Base-by-base conservation (phyloP, 1,139 yeast species). In the Williopsis jadinii region DNA sequence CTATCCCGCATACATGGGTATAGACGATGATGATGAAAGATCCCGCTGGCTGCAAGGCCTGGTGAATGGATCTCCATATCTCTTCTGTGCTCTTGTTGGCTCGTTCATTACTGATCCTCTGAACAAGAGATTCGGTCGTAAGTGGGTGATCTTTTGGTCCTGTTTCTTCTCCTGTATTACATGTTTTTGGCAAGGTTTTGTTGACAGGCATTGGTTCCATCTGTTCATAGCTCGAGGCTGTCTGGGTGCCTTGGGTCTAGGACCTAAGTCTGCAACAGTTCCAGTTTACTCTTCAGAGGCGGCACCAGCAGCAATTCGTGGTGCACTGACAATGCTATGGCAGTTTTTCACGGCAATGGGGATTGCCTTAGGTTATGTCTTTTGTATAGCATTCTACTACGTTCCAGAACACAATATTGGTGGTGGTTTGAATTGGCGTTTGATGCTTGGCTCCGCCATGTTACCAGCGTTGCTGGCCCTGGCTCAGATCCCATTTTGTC, bases 341-440 rank as follows among this genome's bases (percentile, higher is more conserved):
- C 95, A 85, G 64, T 75, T 83, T 60, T 84, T 84, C 74, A 85
- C 95, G 9, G 95, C 95, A 6, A 80, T 82, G 47, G 95, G 95
- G 55, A 84, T 85, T 54, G 82, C 83, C 78, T 68, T 84, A 53
- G 95, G 95, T 39, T 83, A 83, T 58, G 80, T 81, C 41, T 71
- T 84, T 37, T 73, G 80, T 24, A 66, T 84, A 43, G 86, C 86
- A 0, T 83, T 77, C 51, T 67, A 67, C 56, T 56, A 64, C 49
- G 71, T 77, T 57, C 62, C 69, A 42, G 56, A 62, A 38, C 60
- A 62, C 39, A 70, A 71, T 34, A 63, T 78, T 55, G 65, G 66
- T 40, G 63, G 68, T 57, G 78, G 80, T 28, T 68, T 83, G 45
- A 76, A 79, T 47, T 85, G 95, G 95, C 74, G 95, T 62, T 67